Evolutionary conservation across 768 basidiomycete species (phyloP), one percentile per base, ranked within the genome.

Genomic region (Mrakia blollopis): DNA sequence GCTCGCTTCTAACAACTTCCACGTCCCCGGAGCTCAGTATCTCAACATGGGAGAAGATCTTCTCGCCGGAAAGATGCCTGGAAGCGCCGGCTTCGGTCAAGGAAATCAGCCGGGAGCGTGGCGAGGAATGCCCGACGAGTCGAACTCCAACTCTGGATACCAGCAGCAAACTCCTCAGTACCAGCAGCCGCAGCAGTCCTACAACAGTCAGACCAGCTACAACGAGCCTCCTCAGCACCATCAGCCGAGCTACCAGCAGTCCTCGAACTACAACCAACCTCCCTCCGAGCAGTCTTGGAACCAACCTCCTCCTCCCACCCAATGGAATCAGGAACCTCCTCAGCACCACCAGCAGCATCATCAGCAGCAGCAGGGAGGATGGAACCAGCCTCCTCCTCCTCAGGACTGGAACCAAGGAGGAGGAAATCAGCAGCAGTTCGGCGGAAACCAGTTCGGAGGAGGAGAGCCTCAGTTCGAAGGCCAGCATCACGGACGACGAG

Each of bases 11-110:
- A 57, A 71, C 35, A 74, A 74, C 73, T 32, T 78, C n/a, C 77
- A 78, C 62, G 73, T 78, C 13, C 73, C 73, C 2, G 73, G 77
- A 60, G 77, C 77, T 44, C 73, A 69, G 28, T 78, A 74, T 68
- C 77, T 74, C 67, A 78, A 78, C 54, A 74, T 78, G 73, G 77
- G 77, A 13, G 25, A 71, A 47, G 67, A 78, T 39, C 72, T 78
- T 23, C 69, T 78, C 28, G 44, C 52, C 21, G 73, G 77, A 39
- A 78, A 77, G 72, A 65, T 77, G 61, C 76, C 76, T 8, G 76
- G 76, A 21, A 28, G 23, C 44, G 61, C 71, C 50, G 71, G 76
- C 37, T 77, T 77, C 35, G 71, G 76, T 25, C 71, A 71, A 30
- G 32, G 57, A 41, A 13, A 41, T n/a, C 67, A 68, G 52, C 50